phyloP scores from a whole-genome alignment of 345 rosid species.

The Gossypium anomalum region DNA sequence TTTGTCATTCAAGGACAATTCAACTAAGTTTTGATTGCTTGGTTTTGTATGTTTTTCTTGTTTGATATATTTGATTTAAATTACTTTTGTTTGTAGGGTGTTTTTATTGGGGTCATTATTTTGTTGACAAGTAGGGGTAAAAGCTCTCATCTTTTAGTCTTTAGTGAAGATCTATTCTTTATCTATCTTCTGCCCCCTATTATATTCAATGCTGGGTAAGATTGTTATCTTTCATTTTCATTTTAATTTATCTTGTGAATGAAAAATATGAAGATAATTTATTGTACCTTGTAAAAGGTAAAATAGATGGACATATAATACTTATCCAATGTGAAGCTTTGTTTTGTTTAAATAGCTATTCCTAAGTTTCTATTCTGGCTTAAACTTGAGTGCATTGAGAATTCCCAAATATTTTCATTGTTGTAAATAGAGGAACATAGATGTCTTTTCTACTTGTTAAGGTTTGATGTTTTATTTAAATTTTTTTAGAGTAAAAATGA shows the following conservation, averaged over 20 bases:
- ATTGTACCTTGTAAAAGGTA: neutral
- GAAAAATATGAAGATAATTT: neutral
- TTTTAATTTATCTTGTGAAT: neutral
- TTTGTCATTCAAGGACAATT: neutral
- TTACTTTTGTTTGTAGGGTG: constrained; percentile 51
- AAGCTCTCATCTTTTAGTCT: constrained; percentile 90
- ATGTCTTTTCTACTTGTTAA: neutral
- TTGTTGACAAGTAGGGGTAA: constrained; percentile 74
- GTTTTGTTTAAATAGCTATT: neutral
- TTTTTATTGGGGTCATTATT: constrained; percentile 68
- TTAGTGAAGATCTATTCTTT: constrained; percentile 98
- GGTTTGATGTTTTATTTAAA: neutral
- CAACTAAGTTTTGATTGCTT: neutral
- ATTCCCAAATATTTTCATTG: neutral
- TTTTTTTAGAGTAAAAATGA: neutral
- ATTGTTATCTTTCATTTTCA: constrained; percentile 6
- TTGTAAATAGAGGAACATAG: neutral
- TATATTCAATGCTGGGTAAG: constrained; percentile 95
- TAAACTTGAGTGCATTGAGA: neutral
- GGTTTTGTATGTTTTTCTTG: neutral
- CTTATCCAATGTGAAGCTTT: neutral
- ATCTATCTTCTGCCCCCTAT: constrained; percentile 97
- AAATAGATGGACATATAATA: neutral
- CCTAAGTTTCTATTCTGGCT: neutral
- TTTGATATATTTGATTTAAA: constrained; percentile 6